Conservation (phyloP, 2,329 filamentous ascomycete genomes). For the Westerdykella aurantiaca region DNA sequence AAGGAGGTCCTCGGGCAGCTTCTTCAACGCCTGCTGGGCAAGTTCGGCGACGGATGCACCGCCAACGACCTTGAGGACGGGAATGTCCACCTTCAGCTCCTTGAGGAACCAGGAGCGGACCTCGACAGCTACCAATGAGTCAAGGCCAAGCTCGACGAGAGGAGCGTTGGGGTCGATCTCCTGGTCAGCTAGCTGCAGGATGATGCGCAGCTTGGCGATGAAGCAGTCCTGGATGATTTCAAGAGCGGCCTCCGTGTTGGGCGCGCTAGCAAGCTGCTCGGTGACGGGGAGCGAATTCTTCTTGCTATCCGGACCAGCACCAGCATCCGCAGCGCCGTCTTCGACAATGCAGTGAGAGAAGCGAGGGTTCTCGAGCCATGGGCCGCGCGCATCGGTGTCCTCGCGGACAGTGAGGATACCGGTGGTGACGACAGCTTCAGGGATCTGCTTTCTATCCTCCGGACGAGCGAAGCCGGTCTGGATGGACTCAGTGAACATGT, state of each 20-base stretch:
- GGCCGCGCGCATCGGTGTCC: slow-evolving; percentile 1
- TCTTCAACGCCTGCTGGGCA: slow-evolving; percentile 2
- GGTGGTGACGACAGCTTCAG: neutral
- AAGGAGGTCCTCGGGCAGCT: neutral
- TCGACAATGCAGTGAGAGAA: slow-evolving; percentile 2
- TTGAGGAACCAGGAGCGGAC: slow-evolving; percentile 48
- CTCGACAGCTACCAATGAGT: slow-evolving; percentile 39
- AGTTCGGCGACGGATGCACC: slow-evolving; percentile 15
- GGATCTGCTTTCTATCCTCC: slow-evolving; percentile 1
- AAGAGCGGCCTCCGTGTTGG: slow-evolving; percentile 1
- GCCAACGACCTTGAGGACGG: slow-evolving; percentile 44
- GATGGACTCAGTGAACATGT: slow-evolving; percentile 12
- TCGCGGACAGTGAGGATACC: neutral
- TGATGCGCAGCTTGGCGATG: neutral
- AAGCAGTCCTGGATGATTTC: slow-evolving; percentile 2
- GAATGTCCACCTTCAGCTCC: slow-evolving; percentile 41
- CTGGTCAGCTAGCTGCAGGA: slow-evolving; percentile 1
- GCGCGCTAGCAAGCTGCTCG: slow-evolving; percentile 1
- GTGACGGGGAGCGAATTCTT: neutral
- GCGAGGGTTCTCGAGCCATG: slow-evolving; percentile 1
- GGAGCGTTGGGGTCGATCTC: slow-evolving; percentile 37
- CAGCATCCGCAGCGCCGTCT: neutral
- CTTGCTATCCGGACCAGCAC: neutral
- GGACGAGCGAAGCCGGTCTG: slow-evolving; percentile 1
- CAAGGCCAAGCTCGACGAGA: slow-evolving; percentile 31